A percentile compares a stretch with the other conserved stretches of the same genome.
Evolutionary conservation across 768 basidiomycete genomes (phyloP).

Genomic region (Leccinum boreale): DNA sequence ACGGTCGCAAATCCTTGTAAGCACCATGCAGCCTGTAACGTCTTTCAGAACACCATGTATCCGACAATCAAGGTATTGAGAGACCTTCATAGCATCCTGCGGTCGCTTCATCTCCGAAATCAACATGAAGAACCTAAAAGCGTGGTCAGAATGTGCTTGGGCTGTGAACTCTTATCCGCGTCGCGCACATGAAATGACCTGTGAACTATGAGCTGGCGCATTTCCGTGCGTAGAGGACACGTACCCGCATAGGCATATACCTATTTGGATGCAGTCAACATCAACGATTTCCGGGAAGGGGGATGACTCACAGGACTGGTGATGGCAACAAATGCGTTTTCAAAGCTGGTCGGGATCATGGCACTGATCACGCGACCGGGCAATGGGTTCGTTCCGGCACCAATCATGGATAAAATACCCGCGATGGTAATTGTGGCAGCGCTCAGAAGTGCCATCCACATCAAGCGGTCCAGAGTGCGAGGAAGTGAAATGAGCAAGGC

Average conservation of each 20-base stretch:
- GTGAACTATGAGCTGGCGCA: neutral
- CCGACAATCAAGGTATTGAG: constrained; percentile 15
- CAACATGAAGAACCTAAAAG: constrained; percentile 52
- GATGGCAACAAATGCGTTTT: constrained; percentile 22
- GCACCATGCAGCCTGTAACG: constrained; percentile 41
- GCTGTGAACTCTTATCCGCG: neutral
- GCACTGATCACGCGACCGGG: constrained; percentile 30
- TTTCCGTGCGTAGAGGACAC: neutral
- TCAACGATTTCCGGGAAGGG: neutral
- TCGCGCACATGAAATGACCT: constrained; percentile 51
- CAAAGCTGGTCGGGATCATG: constrained; percentile 40
- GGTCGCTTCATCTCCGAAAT: constrained; percentile 55
- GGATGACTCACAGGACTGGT: constrained; percentile 1
- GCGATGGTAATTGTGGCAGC: constrained; percentile 41
- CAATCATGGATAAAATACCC: constrained; percentile 49
- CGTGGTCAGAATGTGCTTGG: neutral
- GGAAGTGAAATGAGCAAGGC: constrained; percentile 6
- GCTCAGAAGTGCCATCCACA: constrained; percentile 43
- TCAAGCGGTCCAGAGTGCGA: constrained; percentile 32
- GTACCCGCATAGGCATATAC: constrained; percentile 7
- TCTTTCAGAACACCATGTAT: neutral
- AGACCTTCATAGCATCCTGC: constrained; percentile 54
- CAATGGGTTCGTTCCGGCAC: constrained; percentile 44
- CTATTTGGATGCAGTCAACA: neutral
- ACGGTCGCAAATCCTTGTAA: constrained; percentile 51